phyloP scores from a whole-genome alignment of 2,329 filamentous ascomycete species.

The Dryadomyces quercivorus region DNA sequence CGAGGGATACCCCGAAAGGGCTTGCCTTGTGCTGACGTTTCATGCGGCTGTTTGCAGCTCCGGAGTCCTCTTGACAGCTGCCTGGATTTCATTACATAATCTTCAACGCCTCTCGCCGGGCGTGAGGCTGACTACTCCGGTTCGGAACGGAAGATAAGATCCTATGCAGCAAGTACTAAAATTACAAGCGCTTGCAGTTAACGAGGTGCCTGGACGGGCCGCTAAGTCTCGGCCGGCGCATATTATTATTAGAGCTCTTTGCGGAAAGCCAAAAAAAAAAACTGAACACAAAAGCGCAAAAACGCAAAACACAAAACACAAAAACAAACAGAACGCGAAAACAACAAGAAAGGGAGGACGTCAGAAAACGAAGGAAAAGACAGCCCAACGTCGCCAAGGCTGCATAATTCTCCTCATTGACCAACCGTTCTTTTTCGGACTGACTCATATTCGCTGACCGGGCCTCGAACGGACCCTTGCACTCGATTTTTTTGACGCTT shows the following conservation, averaged over 20 bases:
- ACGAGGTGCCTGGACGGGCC: not conserved
- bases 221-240: too few relatives aligned
- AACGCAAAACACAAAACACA: not conserved
- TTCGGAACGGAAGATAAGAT: too few relatives aligned
- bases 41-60: too few relatives aligned
- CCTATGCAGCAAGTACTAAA: too few relatives aligned
- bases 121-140: too few relatives aligned
- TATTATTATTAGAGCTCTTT: too few relatives aligned
- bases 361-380: not conserved
- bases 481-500: not conserved
- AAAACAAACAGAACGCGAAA: not conserved
- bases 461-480: not conserved
- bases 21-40: too few relatives aligned
- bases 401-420: not conserved
- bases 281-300: not conserved
- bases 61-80: too few relatives aligned
- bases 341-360: not conserved
- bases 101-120: too few relatives aligned
- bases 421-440: not conserved
- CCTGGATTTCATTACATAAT: too few relatives aligned
- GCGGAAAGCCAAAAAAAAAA: not conserved
- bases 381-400: not conserved
- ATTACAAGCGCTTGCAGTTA: not conserved
- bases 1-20: too few relatives aligned
- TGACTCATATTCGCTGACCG: not conserved